These are phyloP conservation scores for Hypoxylon rickii DNA, from an alignment of 495 filamentous ascomycete genomes.

Conservation along the genomic window DNA sequence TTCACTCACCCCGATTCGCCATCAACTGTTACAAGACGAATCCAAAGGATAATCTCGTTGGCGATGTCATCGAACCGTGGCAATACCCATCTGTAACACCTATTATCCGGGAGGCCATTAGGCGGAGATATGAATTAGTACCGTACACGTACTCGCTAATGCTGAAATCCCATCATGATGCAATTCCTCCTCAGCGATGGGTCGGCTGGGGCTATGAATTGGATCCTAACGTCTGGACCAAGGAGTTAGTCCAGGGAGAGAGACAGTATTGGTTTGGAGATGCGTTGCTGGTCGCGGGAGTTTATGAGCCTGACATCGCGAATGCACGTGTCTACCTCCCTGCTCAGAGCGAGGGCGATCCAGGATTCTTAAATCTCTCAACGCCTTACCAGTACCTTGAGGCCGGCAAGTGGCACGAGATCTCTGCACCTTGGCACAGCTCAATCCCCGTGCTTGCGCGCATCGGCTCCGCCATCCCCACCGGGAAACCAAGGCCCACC, in stretches of 20 bases:
- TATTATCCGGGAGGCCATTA: conserved; percentile 63
- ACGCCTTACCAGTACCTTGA: conserved; percentile 61
- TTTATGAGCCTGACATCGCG: conserved; percentile 61
- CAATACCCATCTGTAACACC: conserved; percentile 69
- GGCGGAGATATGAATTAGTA: conserved; percentile 69
- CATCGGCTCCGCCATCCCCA: conserved; percentile 62
- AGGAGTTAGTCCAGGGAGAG: conserved; percentile 58
- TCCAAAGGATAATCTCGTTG: conserved; percentile 60
- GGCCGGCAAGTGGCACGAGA: conserved; percentile 64
- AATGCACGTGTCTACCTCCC: conserved; percentile 65
- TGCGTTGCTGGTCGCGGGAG: conserved; percentile 65
- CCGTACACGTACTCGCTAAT: conserved; percentile 70
- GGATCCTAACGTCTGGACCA: conserved; percentile 65
- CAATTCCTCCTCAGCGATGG: conserved; percentile 68
- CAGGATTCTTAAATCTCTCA: conserved; percentile 66
- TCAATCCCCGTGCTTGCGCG: conserved; percentile 67
- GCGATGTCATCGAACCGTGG: conserved; percentile 74
- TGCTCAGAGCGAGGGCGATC: conserved; percentile 47
- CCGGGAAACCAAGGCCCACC: conserved; percentile 62
- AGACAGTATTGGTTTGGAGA: conserved; percentile 74
- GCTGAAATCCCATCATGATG: conserved; percentile 61
- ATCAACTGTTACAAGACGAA: conserved; percentile 79
- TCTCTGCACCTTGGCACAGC: conserved; percentile 60
- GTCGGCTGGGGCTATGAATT: conserved; percentile 69
- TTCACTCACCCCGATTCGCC: conserved; percentile 69